These are phyloP conservation scores for Penicillium pulvis DNA, from an alignment of 495 filamentous ascomycete genomes.

Conservation along the genomic window DNA sequence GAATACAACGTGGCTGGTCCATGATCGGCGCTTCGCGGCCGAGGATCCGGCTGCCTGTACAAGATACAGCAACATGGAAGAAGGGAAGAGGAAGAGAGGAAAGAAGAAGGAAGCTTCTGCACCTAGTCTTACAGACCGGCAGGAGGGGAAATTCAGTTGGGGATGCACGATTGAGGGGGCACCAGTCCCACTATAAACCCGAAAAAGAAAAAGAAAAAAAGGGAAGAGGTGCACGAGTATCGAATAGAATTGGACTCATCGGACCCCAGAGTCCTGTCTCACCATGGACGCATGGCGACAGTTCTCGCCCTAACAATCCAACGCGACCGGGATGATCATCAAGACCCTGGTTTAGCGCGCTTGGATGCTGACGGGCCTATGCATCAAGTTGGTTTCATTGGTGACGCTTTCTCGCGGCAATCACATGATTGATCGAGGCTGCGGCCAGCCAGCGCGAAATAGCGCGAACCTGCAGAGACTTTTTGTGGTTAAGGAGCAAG, in stretches of 20 bases:
- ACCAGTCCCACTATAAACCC: constrained; percentile 14
- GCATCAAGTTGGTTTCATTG: constrained; percentile 26
- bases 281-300: constrained; percentile 26
- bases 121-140: constrained; percentile 14
- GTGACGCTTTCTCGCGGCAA: constrained; percentile 25
- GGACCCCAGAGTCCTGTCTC: constrained; percentile 26
- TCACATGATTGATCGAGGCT: constrained; percentile 47
- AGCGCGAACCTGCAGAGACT: constrained; percentile 40
- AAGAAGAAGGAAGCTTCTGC: constrained; percentile 8
- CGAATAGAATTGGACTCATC: neutral
- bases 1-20: constrained; percentile 43
- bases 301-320: constrained; percentile 27
- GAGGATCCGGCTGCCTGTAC: constrained; percentile 38
- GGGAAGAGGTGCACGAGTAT: constrained; percentile 13
- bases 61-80: constrained; percentile 45
- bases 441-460: constrained; percentile 43
- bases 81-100: constrained; percentile 15
- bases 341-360: constrained; percentile 28
- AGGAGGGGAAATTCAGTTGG: constrained; percentile 9
- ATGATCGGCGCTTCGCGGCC: constrained; percentile 43
- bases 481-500: constrained; percentile 25
- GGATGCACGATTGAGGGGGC: constrained; percentile 9
- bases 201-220: constrained; percentile 11
- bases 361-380: constrained; percentile 17
- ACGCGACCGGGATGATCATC: constrained; percentile 32